Conservation (phyloP, 805 yeast species). For the Grigorovia jiainica region DNA sequence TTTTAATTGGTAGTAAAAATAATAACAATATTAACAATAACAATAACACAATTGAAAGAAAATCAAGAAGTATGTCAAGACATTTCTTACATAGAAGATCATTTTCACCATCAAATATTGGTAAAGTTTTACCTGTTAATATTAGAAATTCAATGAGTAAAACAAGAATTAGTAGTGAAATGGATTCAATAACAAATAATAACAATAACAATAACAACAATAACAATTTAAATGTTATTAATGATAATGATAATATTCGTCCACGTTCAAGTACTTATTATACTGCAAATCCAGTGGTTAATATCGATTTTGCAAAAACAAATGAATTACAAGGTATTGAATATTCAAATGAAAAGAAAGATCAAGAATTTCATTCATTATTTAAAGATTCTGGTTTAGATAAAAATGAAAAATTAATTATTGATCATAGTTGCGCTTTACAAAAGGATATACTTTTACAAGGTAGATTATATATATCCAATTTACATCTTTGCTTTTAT, state of each 20-base stretch:
- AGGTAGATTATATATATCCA: constrained; percentile 57
- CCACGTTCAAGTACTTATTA: constrained; percentile 14
- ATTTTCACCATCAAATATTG: constrained; percentile 20
- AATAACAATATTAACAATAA: neutral
- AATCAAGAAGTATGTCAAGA: constrained; percentile 21
- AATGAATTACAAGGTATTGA: constrained; percentile 18
- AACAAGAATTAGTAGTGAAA: constrained; percentile 8
- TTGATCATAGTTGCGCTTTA: constrained; percentile 59
- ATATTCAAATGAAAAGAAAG: constrained; percentile 41
- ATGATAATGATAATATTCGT: neutral
- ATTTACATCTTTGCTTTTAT: constrained; percentile 50
- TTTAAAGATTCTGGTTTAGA: constrained; percentile 42
- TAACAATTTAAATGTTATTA: neutral
- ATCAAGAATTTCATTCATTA: constrained; percentile 49
- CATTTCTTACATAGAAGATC: constrained; percentile 22
- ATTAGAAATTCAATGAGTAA: constrained; percentile 13
- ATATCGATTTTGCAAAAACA: constrained; percentile 10
- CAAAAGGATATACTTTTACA: constrained; percentile 62
- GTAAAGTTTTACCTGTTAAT: constrained; percentile 15
- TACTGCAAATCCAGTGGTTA: constrained; percentile 13
- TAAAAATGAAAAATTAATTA: constrained; percentile 40
- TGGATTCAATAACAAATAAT: neutral
- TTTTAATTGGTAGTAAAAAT: neutral
- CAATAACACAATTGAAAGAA: constrained; percentile 11
- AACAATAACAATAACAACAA: neutral